Base-by-base conservation (phyloP, 1,139 yeast species). In the Hyphopichia khmerensis region DNA sequence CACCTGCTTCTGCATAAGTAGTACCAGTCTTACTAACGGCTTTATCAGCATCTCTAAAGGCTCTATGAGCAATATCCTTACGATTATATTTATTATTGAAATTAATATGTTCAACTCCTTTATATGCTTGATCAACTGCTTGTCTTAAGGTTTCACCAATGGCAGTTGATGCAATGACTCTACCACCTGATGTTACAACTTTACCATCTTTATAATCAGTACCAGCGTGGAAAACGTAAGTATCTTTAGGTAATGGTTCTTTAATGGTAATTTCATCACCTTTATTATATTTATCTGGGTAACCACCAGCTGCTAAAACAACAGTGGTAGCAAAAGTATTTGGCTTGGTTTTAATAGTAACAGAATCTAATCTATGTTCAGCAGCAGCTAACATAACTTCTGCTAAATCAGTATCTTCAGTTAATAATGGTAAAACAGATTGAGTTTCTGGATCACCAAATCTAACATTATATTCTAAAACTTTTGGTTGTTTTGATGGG, bases 361-460 rank as follows among this genome's bases (percentile, higher is more conserved):
- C 90, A 15, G 96, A 79, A 61, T 95, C 99, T 51, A 95, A 79
- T 65, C 98, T 80, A 66, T 87, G 96, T 63, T 93, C 96, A 40
- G 95, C 96, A 53, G 96, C 87, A 39, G 98, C 99, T 48, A 91
- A 70, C 79, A 95, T 81, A 37, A 93, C 84, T 64, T 90, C 89
- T 35, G 96, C 95, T 57, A 95, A 77, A 67, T 95, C 99, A 18
- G 96, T 85, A 47, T 87, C 91, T 33, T 83, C 81, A 16, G 84
- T 67, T 50, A 95, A 74, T 57, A 95, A 76, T 14, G 97, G 97
- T 59, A 95, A 75, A 29, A 93, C 96, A 4, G 97, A 87, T 71
- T 95, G 99, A 34, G 98, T 93, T 70, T 95, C 99, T 52, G 99
- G 99, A 65, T 95, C 99, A 48, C 99, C 99, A 55, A 95, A 95